Evolutionary conservation across 2,329 filamentous ascomycete genomes (phyloP).

Genomic region (Aspergillus sp.): DNA sequence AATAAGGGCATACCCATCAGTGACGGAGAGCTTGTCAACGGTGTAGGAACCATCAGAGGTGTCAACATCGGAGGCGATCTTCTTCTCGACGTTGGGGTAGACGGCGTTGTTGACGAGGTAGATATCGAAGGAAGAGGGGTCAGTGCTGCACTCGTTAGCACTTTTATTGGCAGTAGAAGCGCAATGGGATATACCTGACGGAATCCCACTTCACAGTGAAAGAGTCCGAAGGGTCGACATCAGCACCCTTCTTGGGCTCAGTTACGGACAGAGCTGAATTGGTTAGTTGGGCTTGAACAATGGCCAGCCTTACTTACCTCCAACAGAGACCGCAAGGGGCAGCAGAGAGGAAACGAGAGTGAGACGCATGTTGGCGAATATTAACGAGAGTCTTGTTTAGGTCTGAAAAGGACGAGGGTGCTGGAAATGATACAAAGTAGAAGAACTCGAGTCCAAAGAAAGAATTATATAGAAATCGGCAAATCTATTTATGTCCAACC

Average conservation of each 20-base stretch:
- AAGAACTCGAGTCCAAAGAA: too few relatives aligned
- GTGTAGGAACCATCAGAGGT: slow-evolving; percentile 38
- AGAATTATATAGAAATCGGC: too few relatives aligned
- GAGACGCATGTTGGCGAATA: slow-evolving; percentile 2
- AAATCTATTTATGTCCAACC: too few relatives aligned
- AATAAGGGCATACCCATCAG: slow-evolving; percentile 20
- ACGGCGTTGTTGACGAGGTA: slow-evolving; percentile 41
- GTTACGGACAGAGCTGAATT: slow-evolving; percentile 35
- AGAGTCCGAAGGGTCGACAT: slow-evolving; percentile 32
- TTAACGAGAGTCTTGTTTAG: not conserved
- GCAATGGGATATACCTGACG: slow-evolving; percentile 22
- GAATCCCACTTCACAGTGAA: slow-evolving; percentile 42
- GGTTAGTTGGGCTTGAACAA: not conserved
- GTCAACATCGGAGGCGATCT: slow-evolving; percentile 37
- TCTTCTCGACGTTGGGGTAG: slow-evolving; percentile 32
- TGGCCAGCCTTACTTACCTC: not conserved
- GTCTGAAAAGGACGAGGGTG: too few relatives aligned
- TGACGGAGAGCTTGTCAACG: slow-evolving; percentile 29
- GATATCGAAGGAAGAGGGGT: slow-evolving; percentile 40
- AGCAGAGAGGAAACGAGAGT: not conserved
- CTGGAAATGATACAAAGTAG: too few relatives aligned
- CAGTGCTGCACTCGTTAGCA: slow-evolving; percentile 27
- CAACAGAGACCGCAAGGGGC: slow-evolving; percentile 2
- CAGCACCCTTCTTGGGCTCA: slow-evolving; percentile 30
- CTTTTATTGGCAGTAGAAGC: too few relatives aligned